phyloP scores from a whole-genome alignment of 1,284 basidiomycete species.

The Cutaneotrichosporon daszewskae region DNA sequence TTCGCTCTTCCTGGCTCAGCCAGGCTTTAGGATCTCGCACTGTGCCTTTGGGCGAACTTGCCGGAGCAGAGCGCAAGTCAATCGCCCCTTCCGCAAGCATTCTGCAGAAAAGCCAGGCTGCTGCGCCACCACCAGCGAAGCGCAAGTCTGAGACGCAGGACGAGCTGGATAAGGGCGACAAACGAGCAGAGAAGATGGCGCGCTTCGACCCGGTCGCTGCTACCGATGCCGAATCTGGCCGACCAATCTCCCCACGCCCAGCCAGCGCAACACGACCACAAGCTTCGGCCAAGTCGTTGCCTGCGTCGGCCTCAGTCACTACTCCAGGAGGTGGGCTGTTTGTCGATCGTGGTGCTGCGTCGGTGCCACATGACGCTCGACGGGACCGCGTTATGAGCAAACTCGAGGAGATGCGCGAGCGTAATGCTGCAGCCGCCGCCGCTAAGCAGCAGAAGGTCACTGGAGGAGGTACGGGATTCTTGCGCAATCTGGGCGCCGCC shows the following conservation, averaged over 20 bases:
- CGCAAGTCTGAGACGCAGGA: slow-evolving; percentile 32
- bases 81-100: no score
- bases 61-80: slow-evolving; percentile 3
- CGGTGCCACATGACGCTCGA: slow-evolving; percentile 26
- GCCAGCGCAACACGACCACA: slow-evolving; percentile 7
- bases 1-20: slow-evolving; percentile 43
- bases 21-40: slow-evolving; percentile 38
- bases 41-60: slow-evolving; percentile 2
- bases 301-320: no score
- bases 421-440: slow-evolving; percentile 28
- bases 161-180: slow-evolving; percentile 12
- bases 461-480: slow-evolving; percentile 37
- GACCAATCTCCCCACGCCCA: slow-evolving; percentile 11
- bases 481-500: slow-evolving; percentile 30
- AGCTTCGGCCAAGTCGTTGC: slow-evolving; percentile 5
- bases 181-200: slow-evolving; percentile 32
- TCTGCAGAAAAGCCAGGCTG: slow-evolving; percentile 30
- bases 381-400: no score
- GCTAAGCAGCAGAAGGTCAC: slow-evolving; percentile 24
- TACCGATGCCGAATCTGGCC: slow-evolving; percentile 8
- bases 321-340: no score
- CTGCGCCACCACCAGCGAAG: slow-evolving; percentile 28
- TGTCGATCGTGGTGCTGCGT: slow-evolving; percentile 1
- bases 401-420: slow-evolving; percentile 37
- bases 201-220: slow-evolving; percentile 19